Conservation (phyloP, 345 rosid genomes). For the Gossypium stocksii region DNA sequence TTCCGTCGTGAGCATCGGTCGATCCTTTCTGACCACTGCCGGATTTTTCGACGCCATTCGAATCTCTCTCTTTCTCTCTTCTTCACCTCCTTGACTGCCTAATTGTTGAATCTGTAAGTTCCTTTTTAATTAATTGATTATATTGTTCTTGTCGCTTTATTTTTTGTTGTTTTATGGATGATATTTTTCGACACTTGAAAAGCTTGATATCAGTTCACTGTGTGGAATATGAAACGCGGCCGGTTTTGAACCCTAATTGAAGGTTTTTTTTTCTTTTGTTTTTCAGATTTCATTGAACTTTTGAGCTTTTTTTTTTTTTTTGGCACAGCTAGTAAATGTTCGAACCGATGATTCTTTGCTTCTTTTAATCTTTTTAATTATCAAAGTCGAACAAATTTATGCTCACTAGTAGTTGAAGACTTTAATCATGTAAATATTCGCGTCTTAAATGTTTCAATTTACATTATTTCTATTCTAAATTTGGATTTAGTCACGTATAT, state of each 20-base stretch:
- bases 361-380: neutral
- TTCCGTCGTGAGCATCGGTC: slow-evolving; percentile 20
- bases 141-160: neutral
- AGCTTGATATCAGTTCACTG: neutral
- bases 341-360: neutral
- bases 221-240: neutral
- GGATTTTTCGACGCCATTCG: neutral
- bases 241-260: neutral
- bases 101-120: slow-evolving; percentile 1
- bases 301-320: neutral
- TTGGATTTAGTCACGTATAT: neutral
- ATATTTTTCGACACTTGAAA: neutral
- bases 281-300: neutral
- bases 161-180: neutral
- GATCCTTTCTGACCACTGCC: neutral
- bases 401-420: neutral
- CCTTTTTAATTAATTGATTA: neutral
- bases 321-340: neutral
- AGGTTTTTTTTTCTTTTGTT: neutral
- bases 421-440: neutral
- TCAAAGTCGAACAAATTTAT: neutral
- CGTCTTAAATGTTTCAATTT: neutral
- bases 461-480: neutral
- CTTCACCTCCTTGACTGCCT: neutral
- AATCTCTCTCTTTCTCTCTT: slow-evolving; percentile 16